Conservation (phyloP, 345 rosid genomes). For the Sisymbrium altissimum region DNA sequence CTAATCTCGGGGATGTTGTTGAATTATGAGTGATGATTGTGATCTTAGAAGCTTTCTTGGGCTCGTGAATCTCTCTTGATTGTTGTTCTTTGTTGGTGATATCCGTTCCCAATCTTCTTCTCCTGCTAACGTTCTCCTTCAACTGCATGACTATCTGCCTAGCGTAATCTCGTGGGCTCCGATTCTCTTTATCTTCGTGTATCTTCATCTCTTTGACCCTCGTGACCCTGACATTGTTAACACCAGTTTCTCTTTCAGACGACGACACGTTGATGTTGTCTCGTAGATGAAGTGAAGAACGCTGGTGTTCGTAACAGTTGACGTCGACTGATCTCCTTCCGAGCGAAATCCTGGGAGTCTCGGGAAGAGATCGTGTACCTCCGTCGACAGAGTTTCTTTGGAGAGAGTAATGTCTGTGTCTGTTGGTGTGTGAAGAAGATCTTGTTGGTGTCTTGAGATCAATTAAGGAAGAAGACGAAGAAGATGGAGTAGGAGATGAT, state of each 20-base stretch:
- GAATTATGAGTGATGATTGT: conserved; percentile 29
- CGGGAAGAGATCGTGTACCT: conserved; percentile 73
- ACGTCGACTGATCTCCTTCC: conserved; percentile 70
- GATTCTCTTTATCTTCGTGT: conserved; percentile 54
- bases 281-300: conserved; percentile 70
- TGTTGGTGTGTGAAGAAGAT: conserved; percentile 24
- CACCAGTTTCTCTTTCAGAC: conserved; percentile 28
- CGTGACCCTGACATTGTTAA: conserved; percentile 32
- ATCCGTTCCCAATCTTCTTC: conserved; percentile 64
- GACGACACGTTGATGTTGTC: conserved; percentile 40
- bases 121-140: conserved; percentile 54
- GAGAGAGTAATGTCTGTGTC: conserved; percentile 30
- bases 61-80: conserved; percentile 40
- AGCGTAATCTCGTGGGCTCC: conserved; percentile 62
- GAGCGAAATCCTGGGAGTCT: conserved; percentile 76
- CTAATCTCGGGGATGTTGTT: conserved; percentile 55
- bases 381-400: conserved; percentile 43
- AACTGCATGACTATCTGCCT: conserved; percentile 78
- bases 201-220: conserved; percentile 48
- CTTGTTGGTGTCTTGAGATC: conserved; percentile 27
- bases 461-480: conserved; percentile 23
- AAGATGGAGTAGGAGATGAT: conserved; percentile 48
- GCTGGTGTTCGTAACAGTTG: conserved; percentile 49
- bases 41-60: conserved; percentile 50
- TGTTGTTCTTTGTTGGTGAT: conserved; percentile 60